Evolutionary conservation across 2,329 filamentous ascomycete genomes (phyloP), one percentile per base, ranked within the genome.

Genomic region (Sporothrix globosa): DNA sequence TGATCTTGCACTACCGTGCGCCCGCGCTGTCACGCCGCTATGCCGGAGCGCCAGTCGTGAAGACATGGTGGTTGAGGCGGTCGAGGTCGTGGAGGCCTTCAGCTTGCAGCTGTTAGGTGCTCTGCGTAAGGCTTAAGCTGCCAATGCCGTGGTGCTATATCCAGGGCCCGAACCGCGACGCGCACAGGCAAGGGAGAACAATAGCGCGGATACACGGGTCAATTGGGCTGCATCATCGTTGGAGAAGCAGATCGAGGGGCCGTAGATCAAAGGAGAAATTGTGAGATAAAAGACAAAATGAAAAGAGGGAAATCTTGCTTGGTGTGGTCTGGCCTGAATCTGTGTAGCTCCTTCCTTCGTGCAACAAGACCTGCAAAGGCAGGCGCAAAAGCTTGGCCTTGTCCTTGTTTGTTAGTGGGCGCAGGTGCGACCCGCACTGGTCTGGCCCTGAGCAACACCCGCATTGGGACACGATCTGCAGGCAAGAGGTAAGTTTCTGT

Each of bases 211-310:
- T 24, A 66, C 46, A 48, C 41, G 41, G 11, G 24, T 66, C 63
- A 66, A 66, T 66, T 66, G 27, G 44, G 63, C n/a, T 39, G 46
- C 34, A 34, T 34, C 63, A 66, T 66, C 21, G 63, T 21, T 34
- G 30, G 39, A 27, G n/a, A 63, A 19, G 39, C 13, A 63, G 58
- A 46, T 46, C 58, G 11, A 44, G 21, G 21, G 27, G n/a, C 13
- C 14, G 58, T 44, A 46, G n/a, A 63, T 63, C 39, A 46, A 21
- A 39, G 2, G 39, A 14, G 3, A 50, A 24, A n/a, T 19, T 17
- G 17, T 1, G 10, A 41, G 4, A 39, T 13, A 41, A 48, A 14
- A 39, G 14, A 56, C 14, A 14, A 44, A 13, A 21, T 17, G 6
- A 34, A 34, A 52, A 46, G n/a, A 30, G 41, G 21, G 21, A 21